Base-by-base conservation (phyloP, 768 basidiomycete species). In the Psilocybe subaeruginosa region DNA sequence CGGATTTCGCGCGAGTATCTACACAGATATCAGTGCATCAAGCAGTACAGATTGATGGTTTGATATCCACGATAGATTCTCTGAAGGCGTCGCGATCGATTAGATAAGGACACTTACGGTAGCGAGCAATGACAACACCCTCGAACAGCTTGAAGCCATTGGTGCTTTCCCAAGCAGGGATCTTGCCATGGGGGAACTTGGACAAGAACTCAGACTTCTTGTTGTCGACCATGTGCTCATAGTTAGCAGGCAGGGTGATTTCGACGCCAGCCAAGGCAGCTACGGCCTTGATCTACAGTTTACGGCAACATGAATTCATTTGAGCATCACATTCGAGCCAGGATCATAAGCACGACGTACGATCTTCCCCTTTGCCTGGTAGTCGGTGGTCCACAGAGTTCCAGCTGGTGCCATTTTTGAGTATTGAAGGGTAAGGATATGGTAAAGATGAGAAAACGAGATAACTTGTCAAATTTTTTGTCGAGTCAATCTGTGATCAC, bases 91-190 rank as follows among this genome's bases (percentile, higher is more conserved):
- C 29, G 31, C 51, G 70, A 75, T 74, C 73, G 73, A 76, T 74
- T 59, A 71, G 68, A 73, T 76, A 69, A 71, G 54, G 31, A 53
- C 57, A 89, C 95, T 86, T 77, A 98, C 97, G 68, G 78, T 97
- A 95, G 59, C 87, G 88, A 49, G 93, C 91, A 75, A 99, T 94
- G 51, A 94, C 86, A 57, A 77, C 72, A 58, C 85, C 81, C 80
- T 97, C 97, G 67, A 86, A 85, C 60, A 97, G 78, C 70, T 80
- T 83, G 82, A 93, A 85, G 58, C 94, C 94, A 73, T 94, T 86
- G 12, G 79, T 75, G 48, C 83, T 80, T 74, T 95, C 93, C 56
- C 90, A 83, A 39, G 90, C 89, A 29, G 97, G 97, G 67, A 97
- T 85, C 80, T 94, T 93, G 58, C 91, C 90, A 60, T 82, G 82